Base-by-base conservation (phyloP, 2,329 filamentous ascomycete genomes). In the Diaporthe eres region DNA sequence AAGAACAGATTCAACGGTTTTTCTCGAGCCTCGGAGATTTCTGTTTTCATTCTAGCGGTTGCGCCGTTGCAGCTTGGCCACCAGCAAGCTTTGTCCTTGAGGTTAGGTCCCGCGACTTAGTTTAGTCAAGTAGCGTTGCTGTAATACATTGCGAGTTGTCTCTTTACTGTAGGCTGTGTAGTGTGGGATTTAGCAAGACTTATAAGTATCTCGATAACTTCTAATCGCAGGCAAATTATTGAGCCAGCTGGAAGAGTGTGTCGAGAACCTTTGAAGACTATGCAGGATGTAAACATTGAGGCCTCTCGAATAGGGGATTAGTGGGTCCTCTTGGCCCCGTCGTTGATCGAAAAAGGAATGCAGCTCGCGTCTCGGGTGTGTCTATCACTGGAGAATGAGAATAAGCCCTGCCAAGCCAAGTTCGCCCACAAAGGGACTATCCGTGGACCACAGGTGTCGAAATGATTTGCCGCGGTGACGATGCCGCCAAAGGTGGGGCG, bases 361-460 rank as follows among this genome's bases (percentile, higher is more conserved):
- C 47, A 39, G 31, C 34, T 53, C 47, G 47, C 15, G 49, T 34
- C 3, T 28, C 65, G 49, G 34, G 13, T 55, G 34, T 39, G 65
- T 55, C 49, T n/a, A 55, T 70, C 34, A 70, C 65, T 70, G 65
- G 49, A 55, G 65, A 55, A 42, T 22, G 34, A n/a, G 31, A 53
- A 2, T n/a, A 19, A 28, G n/a, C 65, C 47, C 13, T 68, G 47
- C 65, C 47, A 42, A 53, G 65, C 22, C 47, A 53, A 28, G 4
- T 2, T n/a, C 31, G 57, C 19, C 34, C 42, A 25, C 25, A 60
- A 39, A 60, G 34, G 22, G 15, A 3, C 34, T 19, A 39, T 37
- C 28, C 28, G 60, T 8, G 47, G 34, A n/a, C 47, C 34, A 39
- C 17, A 39, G 22, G 13, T 28, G 65, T 68, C 22, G n/a, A 25